These are phyloP conservation scores for Ophiostoma sp. DNA, from an alignment of 2,329 filamentous ascomycete species.

Conservation along the genomic window DNA sequence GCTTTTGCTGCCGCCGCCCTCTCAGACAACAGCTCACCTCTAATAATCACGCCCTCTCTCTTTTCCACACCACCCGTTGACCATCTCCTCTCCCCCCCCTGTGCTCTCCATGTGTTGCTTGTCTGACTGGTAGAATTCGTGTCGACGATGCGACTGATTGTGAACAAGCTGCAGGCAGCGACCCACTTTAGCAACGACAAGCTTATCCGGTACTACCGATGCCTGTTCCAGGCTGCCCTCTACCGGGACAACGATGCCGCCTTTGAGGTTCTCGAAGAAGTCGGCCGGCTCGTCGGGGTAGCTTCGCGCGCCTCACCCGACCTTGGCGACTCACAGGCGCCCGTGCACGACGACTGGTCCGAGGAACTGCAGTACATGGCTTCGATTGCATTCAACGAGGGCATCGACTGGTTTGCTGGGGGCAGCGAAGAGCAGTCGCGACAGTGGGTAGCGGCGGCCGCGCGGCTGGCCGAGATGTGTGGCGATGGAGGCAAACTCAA, in stretches of 20 bases:
- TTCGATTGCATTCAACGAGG: constrained; percentile 62
- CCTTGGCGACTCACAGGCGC: neutral
- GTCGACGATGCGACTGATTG: constrained; percentile 56
- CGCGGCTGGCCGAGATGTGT: constrained; percentile 55
- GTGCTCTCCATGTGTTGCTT: constrained; percentile 5
- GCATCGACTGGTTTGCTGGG: constrained; percentile 57
- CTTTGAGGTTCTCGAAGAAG: constrained; percentile 59
- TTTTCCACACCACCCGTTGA: constrained; percentile 19
- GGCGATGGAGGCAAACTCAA: constrained; percentile 49
- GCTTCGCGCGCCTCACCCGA: constrained; percentile 47
- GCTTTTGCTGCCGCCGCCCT: constrained; percentile 19
- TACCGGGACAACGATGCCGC: constrained; percentile 51
- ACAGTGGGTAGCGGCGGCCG: constrained; percentile 58
- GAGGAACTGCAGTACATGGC: constrained; percentile 74
- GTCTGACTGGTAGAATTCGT: constrained; percentile 41
- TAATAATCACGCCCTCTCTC: constrained; percentile 10
- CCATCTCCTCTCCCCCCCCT: constrained; percentile 24
- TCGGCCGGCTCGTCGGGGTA: constrained; percentile 46
- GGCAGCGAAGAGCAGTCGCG: constrained; percentile 51
- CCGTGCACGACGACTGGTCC: neutral
- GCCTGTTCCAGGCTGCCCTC: constrained; percentile 64
- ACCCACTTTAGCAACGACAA: constrained; percentile 52
- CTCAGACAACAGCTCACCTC: constrained; percentile 25
- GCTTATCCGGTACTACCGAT: constrained; percentile 71
- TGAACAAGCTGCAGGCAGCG: constrained; percentile 60